Evolutionary conservation across 768 basidiomycete species (phyloP).

Genomic region (Tylopilus vinaceipallidus): DNA sequence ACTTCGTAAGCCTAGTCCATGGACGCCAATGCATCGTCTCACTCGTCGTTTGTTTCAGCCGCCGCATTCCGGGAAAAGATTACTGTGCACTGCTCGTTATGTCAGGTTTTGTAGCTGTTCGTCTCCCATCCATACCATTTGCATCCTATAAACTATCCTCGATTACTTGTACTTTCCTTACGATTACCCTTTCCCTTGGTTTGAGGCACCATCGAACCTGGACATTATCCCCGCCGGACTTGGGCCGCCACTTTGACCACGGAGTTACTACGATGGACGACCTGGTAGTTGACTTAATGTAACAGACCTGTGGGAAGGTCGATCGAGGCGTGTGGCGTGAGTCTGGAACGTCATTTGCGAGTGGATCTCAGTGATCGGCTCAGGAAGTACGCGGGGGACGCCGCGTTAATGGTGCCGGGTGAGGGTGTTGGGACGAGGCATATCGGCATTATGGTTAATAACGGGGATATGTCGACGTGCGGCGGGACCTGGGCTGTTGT

Average conservation of each 20-base stretch:
- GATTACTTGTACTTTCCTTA: slow-evolving; percentile 27
- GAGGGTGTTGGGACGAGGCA: too few relatives aligned
- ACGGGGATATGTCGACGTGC: too few relatives aligned
- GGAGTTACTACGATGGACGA: slow-evolving; percentile 16
- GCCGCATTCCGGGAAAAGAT: slow-evolving; percentile 58
- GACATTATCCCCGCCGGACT: slow-evolving; percentile 17
- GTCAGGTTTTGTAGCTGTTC: slow-evolving; percentile 60
- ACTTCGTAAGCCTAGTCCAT: slow-evolving; percentile 57
- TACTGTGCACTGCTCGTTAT: slow-evolving; percentile 63
- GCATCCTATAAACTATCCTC: slow-evolving; percentile 31
- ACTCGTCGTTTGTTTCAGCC: slow-evolving; percentile 38
- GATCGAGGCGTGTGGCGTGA: too few relatives aligned
- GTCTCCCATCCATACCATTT: slow-evolving; percentile 25
- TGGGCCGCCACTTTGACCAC: too few relatives aligned
- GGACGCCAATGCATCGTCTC: slow-evolving; percentile 6
- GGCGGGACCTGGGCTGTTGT: too few relatives aligned
- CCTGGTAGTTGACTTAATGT: slow-evolving; percentile 19
- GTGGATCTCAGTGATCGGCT: too few relatives aligned
- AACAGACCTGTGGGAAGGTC: too few relatives aligned
- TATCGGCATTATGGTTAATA: too few relatives aligned
- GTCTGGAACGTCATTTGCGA: too few relatives aligned
- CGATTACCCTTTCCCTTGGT: background rate
- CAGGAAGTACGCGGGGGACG: background rate
- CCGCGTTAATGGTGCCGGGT: too few relatives aligned
- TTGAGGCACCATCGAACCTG: slow-evolving; percentile 2